Conservation (phyloP, 495 filamentous ascomycete species). For the Hamigera avellanea region DNA sequence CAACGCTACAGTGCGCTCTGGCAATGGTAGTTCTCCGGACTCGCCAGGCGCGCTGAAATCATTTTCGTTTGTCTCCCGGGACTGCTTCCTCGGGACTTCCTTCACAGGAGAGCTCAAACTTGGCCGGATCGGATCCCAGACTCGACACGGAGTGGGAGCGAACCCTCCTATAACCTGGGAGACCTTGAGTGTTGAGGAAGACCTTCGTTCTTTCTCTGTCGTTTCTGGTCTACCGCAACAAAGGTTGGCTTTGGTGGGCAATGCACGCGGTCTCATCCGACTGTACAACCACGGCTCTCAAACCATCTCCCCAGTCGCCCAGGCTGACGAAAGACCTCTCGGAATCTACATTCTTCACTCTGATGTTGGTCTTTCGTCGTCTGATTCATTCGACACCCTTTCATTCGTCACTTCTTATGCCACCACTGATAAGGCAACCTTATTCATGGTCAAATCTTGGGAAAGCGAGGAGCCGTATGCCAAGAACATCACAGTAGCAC, state of each 20-base stretch:
- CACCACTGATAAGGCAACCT: slow-evolving; percentile 14
- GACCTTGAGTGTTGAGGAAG: slow-evolving; percentile 17
- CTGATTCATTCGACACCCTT: slow-evolving; percentile 5
- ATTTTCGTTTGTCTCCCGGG: slow-evolving; percentile 52
- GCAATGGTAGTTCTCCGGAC: not conserved
- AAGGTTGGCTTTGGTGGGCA: slow-evolving; percentile 27
- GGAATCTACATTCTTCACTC: slow-evolving; percentile 15
- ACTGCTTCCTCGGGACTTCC: slow-evolving; percentile 46
- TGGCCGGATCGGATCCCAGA: slow-evolving; percentile 15
- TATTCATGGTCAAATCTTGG: slow-evolving; percentile 16
- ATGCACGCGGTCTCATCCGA: slow-evolving; percentile 17
- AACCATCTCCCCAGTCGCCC: slow-evolving; percentile 13
- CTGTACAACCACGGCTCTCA: slow-evolving; percentile 25
- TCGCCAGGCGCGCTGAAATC: slow-evolving; percentile 37
- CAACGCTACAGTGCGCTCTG: too few species aligned
- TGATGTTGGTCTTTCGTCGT: not conserved
- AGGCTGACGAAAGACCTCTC: slow-evolving; percentile 15
- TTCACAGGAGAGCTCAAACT: slow-evolving; percentile 48
- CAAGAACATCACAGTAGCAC: slow-evolving; percentile 10
- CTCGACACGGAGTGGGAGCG: not conserved
- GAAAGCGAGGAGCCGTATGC: slow-evolving; percentile 7
- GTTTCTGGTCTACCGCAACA: slow-evolving; percentile 16
- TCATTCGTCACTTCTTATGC: slow-evolving; percentile 23
- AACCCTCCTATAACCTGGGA: slow-evolving; percentile 17
- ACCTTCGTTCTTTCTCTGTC: slow-evolving; percentile 18